These are phyloP conservation scores for Trifolium subterraneum DNA, from an alignment of 306 rosid species.

Conservation along the genomic window DNA sequence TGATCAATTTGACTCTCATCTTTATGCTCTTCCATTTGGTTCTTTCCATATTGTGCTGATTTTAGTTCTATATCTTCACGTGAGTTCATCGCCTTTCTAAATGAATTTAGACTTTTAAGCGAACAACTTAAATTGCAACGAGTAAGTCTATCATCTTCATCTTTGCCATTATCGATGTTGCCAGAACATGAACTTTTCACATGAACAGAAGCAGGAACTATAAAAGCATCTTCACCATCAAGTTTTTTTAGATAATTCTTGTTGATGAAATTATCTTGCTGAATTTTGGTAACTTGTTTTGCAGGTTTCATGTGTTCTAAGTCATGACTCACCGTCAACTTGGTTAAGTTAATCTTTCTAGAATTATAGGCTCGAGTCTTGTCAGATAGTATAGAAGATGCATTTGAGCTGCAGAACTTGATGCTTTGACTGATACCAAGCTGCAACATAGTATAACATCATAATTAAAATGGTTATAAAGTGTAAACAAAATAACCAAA, in stretches of 20 bases:
- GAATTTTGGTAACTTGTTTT: slow-evolving; percentile 41
- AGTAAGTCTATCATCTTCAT: slow-evolving; percentile 45
- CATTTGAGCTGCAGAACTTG: slow-evolving; percentile 45
- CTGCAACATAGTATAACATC: slow-evolving; percentile 40
- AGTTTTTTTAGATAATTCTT: slow-evolving; percentile 43
- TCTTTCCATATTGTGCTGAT: slow-evolving; percentile 42
- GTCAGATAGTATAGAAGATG: slow-evolving; percentile 49
- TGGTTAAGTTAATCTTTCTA: slow-evolving; percentile 44
- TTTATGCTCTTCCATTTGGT: slow-evolving; percentile 38
- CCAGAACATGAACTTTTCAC: slow-evolving; percentile 37
- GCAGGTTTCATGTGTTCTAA: slow-evolving; percentile 38
- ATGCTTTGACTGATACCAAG: slow-evolving; percentile 44
- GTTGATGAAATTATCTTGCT: slow-evolving; percentile 37
- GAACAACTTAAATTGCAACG: slow-evolving; percentile 43
- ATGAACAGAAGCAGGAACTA: slow-evolving; percentile 38
- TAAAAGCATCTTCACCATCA: slow-evolving; percentile 48
- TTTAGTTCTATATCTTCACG: slow-evolving; percentile 41
- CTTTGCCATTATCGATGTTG: slow-evolving; percentile 47
- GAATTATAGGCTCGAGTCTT: slow-evolving; percentile 50
- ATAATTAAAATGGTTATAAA: slow-evolving; percentile 20
- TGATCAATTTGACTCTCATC: slow-evolving; percentile 43
- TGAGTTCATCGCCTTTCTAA: slow-evolving; percentile 40
- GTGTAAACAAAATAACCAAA: not conserved
- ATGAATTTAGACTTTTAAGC: slow-evolving; percentile 42
- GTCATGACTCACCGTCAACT: slow-evolving; percentile 45